Conservation (phyloP, 495 filamentous ascomycete species). For the Talaromyces ruber region DNA sequence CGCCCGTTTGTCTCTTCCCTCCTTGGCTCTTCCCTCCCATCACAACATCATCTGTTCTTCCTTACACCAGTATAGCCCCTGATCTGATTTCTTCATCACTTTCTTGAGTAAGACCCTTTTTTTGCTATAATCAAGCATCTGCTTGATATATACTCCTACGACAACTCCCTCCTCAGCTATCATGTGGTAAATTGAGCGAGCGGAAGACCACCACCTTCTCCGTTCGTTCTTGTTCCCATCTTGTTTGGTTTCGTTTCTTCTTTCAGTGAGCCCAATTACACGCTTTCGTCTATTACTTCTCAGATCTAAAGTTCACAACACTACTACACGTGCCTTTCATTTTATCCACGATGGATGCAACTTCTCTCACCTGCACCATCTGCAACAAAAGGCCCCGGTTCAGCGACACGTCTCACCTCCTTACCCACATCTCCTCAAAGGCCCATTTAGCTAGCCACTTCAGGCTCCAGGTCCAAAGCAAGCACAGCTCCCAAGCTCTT, state of each 20-base stretch:
- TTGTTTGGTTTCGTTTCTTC: constrained; percentile 9
- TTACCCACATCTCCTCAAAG: constrained; percentile 84
- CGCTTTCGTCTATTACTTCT: constrained; percentile 24
- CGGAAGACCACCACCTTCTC: neutral
- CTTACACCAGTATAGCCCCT: neutral
- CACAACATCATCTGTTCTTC: neutral
- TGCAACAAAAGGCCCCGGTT: constrained; percentile 71
- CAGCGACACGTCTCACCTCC: constrained; percentile 79
- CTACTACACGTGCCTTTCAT: neutral
- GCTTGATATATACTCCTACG: neutral
- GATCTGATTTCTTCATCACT: neutral
- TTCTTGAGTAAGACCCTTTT: neutral
- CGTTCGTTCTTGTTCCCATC: constrained; percentile 4
- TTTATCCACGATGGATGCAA: constrained; percentile 32
- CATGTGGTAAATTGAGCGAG: neutral
- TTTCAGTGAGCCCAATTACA: constrained; percentile 9
- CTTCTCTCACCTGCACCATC: constrained; percentile 67
- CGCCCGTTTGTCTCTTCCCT: neutral
- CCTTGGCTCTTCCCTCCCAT: neutral
- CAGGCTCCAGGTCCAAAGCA: constrained; percentile 58
- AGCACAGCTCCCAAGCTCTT: constrained; percentile 42
- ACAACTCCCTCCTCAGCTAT: neutral
- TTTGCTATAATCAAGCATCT: neutral
- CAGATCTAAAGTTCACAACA: neutral
- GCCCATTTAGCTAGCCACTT: constrained; percentile 69